These are phyloP conservation scores for Scedosporium boydii DNA, from an alignment of 2,329 filamentous ascomycete genomes.

Conservation along the genomic window DNA sequence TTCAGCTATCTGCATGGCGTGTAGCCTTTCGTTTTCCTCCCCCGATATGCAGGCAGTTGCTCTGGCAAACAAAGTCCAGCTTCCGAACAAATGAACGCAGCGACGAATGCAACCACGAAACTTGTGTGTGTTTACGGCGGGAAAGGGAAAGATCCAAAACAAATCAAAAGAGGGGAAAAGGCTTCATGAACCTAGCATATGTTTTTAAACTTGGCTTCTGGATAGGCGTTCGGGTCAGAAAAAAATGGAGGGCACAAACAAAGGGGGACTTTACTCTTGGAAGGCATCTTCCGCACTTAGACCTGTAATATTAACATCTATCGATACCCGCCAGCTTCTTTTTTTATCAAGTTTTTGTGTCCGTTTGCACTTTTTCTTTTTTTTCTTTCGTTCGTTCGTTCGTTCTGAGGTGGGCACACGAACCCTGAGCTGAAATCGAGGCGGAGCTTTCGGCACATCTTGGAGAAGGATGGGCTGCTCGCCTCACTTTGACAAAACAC, in stretches of 20 bases:
- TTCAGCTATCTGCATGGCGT: background rate
- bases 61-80: too few relatives aligned
- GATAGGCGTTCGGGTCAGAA: background rate
- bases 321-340: background rate
- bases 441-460: background rate
- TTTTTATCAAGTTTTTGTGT: too few relatives aligned
- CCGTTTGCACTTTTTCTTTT: too few relatives aligned
- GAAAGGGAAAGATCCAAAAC: background rate
- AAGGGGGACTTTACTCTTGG: background rate
- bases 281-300: background rate
- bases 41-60: background rate
- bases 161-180: background rate
- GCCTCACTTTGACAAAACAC: background rate
- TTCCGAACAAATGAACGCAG: too few relatives aligned
- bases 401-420: background rate
- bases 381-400: background rate
- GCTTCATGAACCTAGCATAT: background rate
- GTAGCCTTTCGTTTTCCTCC: background rate
- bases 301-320: slow-evolving; percentile 1
- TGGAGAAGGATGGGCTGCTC: background rate
- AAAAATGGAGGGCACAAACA: background rate
- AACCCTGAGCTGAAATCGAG: background rate
- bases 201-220: background rate
- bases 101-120: background rate
- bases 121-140: slow-evolving; percentile 4